Percentiles rank a stretch among this genome's conserved stretches.
Conservation (phyloP, 2,329 filamentous ascomycete genomes). For the Botrytis porri region DNA sequence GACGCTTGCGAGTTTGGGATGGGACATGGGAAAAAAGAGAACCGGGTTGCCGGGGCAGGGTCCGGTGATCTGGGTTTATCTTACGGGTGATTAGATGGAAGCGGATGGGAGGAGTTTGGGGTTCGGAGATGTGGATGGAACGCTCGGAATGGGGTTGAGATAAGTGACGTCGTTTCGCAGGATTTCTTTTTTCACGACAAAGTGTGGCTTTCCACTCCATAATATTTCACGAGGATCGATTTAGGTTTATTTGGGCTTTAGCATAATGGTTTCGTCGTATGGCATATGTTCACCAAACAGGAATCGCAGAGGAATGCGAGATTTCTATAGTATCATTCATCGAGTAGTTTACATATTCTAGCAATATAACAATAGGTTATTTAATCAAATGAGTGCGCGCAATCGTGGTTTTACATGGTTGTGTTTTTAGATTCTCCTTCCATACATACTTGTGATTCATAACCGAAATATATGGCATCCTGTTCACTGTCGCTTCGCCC, state of each 20-base stretch:
- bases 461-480: not conserved
- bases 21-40: constrained; percentile 49
- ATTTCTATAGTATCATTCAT: not conserved
- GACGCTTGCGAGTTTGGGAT: constrained; percentile 56
- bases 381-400: not conserved
- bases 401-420: not conserved
- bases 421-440: not conserved
- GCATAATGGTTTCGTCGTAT: not conserved
- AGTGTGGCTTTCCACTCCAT: not conserved
- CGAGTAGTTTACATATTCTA: not conserved
- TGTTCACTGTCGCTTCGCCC: not conserved
- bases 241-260: not conserved
- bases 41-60: constrained; percentile 46
- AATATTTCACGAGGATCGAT: not conserved
- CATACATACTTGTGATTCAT: not conserved
- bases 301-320: not conserved
- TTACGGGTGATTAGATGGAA: constrained; percentile 46
- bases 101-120: not conserved
- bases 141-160: not conserved
- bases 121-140: not conserved
- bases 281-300: not conserved
- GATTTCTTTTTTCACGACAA: not conserved
- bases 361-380: not conserved
- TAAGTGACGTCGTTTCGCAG: not conserved
- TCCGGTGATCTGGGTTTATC: constrained; percentile 59